phyloP scores from a whole-genome alignment of 495 filamentous ascomycete species.

The Apodospora peruviana region DNA sequence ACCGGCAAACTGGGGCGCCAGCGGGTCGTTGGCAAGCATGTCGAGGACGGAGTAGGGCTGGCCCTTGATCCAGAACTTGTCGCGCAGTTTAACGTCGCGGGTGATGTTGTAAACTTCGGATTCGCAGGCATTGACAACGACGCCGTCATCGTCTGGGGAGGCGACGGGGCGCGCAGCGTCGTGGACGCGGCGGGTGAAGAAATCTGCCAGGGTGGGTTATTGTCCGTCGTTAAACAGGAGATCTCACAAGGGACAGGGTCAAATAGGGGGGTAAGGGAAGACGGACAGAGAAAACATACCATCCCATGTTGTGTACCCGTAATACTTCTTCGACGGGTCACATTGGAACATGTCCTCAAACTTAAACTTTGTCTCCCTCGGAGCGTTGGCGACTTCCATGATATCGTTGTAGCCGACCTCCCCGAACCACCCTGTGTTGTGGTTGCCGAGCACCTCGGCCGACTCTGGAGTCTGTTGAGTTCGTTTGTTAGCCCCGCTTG shows the following conservation, averaged over 20 bases:
- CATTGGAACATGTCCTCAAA: slow-evolving; percentile 52
- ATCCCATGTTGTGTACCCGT: slow-evolving; percentile 70
- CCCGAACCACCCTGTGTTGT: slow-evolving; percentile 58
- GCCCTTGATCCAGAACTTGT: slow-evolving; percentile 64
- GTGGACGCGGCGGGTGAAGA: slow-evolving; percentile 62
- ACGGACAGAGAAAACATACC: too few relatives aligned
- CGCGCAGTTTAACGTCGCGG: slow-evolving; percentile 35
- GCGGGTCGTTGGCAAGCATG: slow-evolving; percentile 52
- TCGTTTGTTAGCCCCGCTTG: background rate
- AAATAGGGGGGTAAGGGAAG: too few relatives aligned
- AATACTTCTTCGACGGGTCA: slow-evolving; percentile 41
- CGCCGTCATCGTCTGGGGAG: slow-evolving; percentile 42
- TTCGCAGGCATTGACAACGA: slow-evolving; percentile 65
- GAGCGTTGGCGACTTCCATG: slow-evolving; percentile 43
- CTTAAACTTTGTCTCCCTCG: slow-evolving; percentile 30
- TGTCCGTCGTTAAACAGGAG: too few relatives aligned
- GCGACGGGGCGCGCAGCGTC: slow-evolving; percentile 53
- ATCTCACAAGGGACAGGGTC: too few relatives aligned
- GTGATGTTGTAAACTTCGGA: slow-evolving; percentile 48
- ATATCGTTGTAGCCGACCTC: slow-evolving; percentile 37
- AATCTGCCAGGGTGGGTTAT: too few relatives aligned
- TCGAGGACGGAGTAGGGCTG: slow-evolving; percentile 60
- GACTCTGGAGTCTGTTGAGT: slow-evolving; percentile 45
- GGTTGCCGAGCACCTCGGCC: slow-evolving; percentile 47
- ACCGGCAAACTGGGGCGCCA: slow-evolving; percentile 49